A percentile compares a stretch with the other conserved stretches of the same genome.
These are phyloP conservation scores for Kernera saxatilis DNA, from an alignment of 345 rosid species.

Conservation along the genomic window DNA sequence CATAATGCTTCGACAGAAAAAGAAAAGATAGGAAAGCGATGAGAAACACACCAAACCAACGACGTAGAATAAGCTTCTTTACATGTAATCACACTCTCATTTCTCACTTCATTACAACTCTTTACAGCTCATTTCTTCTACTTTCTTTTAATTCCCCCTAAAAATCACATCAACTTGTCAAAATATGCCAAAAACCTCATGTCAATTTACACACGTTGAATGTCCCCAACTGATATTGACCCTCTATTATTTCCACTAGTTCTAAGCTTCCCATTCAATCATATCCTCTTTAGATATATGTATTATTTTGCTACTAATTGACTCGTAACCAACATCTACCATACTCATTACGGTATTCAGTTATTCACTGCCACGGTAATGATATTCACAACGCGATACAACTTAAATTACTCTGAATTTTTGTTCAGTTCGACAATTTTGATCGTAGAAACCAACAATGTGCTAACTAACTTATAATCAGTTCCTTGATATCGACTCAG, in stretches of 20 bases:
- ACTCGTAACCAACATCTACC: not conserved
- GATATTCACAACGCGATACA: not conserved
- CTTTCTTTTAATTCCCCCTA: not conserved
- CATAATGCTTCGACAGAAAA: conserved; percentile 14
- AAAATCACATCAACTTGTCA: conserved; percentile 26
- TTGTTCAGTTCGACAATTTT: not conserved
- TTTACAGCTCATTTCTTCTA: conserved; percentile 25
- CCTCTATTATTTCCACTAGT: conserved; percentile 12
- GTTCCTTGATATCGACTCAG: not conserved
- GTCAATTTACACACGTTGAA: conserved; percentile 30
- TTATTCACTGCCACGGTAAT: not conserved
- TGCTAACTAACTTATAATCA: not conserved
- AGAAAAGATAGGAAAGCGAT: conserved; percentile 22
- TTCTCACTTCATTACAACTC: conserved; percentile 22
- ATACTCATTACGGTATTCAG: not conserved
- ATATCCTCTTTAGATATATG: not conserved
- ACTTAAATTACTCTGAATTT: too few species aligned
- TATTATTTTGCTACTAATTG: not conserved
- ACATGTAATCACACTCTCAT: conserved; percentile 27
- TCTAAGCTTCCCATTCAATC: conserved; percentile 3
- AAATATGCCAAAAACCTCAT: conserved; percentile 27
- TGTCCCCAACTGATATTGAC: conserved; percentile 25
- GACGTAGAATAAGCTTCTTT: conserved; percentile 26
- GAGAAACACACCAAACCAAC: conserved; percentile 16
- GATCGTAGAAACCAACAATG: not conserved